Percentiles rank a stretch among this genome's conserved stretches.
phyloP scores from a whole-genome alignment of 371 early-diverging fungal species.

The Mortierella sp. region DNA sequence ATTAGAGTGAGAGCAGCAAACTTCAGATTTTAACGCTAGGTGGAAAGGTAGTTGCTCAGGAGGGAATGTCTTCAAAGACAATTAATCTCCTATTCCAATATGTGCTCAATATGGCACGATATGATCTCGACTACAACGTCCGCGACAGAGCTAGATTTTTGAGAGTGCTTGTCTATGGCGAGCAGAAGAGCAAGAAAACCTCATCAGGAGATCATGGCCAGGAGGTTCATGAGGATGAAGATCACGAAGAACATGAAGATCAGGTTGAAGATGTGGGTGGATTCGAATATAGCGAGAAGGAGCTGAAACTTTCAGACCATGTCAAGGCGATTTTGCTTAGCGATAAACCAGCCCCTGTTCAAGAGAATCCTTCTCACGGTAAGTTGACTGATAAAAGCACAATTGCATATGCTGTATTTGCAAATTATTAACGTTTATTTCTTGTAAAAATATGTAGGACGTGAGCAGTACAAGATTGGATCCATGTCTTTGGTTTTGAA shows the following conservation, averaged over 20 bases:
- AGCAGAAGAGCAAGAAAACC: slow-evolving; percentile 10
- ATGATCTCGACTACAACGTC: slow-evolving; percentile 89
- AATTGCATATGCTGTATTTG: neutral
- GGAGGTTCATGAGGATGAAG: slow-evolving; percentile 17
- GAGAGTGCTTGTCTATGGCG: slow-evolving; percentile 74
- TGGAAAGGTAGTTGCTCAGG: slow-evolving; percentile 72
- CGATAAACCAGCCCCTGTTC: slow-evolving; percentile 64
- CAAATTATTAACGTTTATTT: neutral
- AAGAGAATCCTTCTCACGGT: slow-evolving; percentile 60
- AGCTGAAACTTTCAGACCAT: slow-evolving; percentile 59
- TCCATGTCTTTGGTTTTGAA: slow-evolving; percentile 86
- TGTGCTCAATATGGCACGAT: slow-evolving; percentile 87
- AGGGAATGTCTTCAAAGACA: slow-evolving; percentile 56
- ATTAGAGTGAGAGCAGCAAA: slow-evolving; percentile 75
- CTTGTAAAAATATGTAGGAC: slow-evolving; percentile 48
- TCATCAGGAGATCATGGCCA: slow-evolving; percentile 16
- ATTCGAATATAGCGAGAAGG: slow-evolving; percentile 57
- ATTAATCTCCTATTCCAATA: slow-evolving; percentile 75
- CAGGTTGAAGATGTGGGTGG: slow-evolving; percentile 33
- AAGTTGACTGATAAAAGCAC: neutral
- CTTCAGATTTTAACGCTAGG: slow-evolving; percentile 87
- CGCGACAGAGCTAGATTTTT: slow-evolving; percentile 92
- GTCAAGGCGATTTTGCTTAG: slow-evolving; percentile 64
- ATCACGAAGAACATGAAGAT: neutral
- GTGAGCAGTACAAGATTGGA: slow-evolving; percentile 78